Evolutionary conservation across 2,329 filamentous ascomycete genomes (phyloP), one percentile per base, ranked within the genome.

Genomic region (Hirsutella rhossiliensis): DNA sequence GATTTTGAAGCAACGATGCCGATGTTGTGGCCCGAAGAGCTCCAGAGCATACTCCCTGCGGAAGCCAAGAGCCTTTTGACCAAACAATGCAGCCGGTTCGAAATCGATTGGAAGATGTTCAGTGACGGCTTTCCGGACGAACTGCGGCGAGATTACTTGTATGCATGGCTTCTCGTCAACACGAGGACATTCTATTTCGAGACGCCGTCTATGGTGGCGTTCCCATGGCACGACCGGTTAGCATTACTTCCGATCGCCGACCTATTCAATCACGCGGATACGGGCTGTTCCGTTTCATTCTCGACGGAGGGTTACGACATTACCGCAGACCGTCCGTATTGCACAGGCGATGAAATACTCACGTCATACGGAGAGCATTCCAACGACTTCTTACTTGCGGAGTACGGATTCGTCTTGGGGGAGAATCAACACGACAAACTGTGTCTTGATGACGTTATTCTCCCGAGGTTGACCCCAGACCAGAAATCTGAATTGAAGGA

Each of bases 331-430:
- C 60, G 67, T 2, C 57, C 63, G 0, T 82, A 83, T 50, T 57
- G 56, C 1, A 53, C 59, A 2, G 79, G 78, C 9, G 75, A 83
- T 18, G 84, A 88, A 62, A 64, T 89, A 1, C 76, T 73, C 47
- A 76, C 84, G 23, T 78, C 73, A 27, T 89, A 89, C 53, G 84
- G 84, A 3, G 59, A 70, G 1, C 84, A 88, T 56, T 72, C 72
- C 27, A 85, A 86, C 49, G 84, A 88, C 55, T 83, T 84, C 51
- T 62, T 88, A 17, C 69, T 88, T 1, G 72, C 76, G 0, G 84
- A 88, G 60, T 89, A 76, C 50, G 73, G 73, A 5, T 76, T 76
- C 50, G 56, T 71, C 11, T 52, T 60, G 15, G 71, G 72, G 43
- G 52, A 59, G 13, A 77, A 76, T 44, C 55, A 59, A 13, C 71